These are phyloP conservation scores for Rhynchosporium agropyri DNA, from an alignment of 2,329 filamentous ascomycete species.

Conservation along the genomic window DNA sequence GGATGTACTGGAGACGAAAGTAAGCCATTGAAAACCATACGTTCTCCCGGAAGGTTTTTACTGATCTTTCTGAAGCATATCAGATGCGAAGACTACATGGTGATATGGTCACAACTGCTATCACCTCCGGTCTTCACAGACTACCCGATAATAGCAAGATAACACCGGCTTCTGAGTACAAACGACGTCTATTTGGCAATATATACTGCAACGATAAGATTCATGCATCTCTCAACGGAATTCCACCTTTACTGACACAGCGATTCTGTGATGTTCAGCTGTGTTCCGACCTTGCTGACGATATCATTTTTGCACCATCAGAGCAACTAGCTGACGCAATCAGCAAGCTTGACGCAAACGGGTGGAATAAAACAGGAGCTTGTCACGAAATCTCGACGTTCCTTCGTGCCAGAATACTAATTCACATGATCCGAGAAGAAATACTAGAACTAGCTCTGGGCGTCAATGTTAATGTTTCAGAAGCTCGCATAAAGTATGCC, in stretches of 20 bases:
- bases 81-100: constrained; percentile 33
- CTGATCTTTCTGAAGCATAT: constrained; percentile 26
- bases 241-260: constrained; percentile 35
- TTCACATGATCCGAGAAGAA: constrained; percentile 36
- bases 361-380: constrained; percentile 36
- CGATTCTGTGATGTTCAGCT: constrained; percentile 35
- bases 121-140: constrained; percentile 37
- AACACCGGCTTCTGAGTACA: constrained; percentile 39
- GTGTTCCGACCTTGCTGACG: constrained; percentile 36
- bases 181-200: constrained; percentile 33
- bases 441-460: constrained; percentile 39
- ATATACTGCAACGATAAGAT: constrained; percentile 38
- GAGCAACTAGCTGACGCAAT: constrained; percentile 28
- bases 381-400: constrained; percentile 28
- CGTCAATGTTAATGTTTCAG: constrained; percentile 34
- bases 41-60: background rate
- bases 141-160: constrained; percentile 34
- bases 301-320: constrained; percentile 32
- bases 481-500: constrained; percentile 32
- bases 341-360: constrained; percentile 31
- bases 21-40: constrained; percentile 19
- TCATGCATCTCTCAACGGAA: constrained; percentile 35
- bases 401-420: constrained; percentile 29
- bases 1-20: constrained; percentile 38
- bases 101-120: constrained; percentile 35